Evolutionary conservation across 2,329 filamentous ascomycete species (phyloP), one percentile per base, ranked within the genome.

Genomic region (Sclerotinia trifoliorum): DNA sequence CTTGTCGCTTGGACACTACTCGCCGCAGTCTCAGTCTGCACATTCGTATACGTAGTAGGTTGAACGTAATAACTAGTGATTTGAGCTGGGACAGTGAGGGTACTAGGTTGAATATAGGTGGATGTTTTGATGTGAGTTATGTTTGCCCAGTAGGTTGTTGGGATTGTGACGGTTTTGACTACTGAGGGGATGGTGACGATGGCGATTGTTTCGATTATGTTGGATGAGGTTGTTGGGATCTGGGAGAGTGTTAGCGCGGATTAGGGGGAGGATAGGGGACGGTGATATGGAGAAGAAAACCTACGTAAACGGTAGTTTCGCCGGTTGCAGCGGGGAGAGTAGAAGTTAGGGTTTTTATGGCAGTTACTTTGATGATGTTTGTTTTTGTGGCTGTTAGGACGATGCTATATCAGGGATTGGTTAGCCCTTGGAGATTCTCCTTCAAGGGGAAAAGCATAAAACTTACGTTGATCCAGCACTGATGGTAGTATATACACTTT

Each of bases 341-440:
- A 21, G 68, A 60, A 6, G 75, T 76, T 6, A 76, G 44, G 1
- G 72, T 74, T 49, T 73, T 72, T 8, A 67, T 64, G 8, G 69
- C 79, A 68, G 83, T 81, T 44, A 83, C 69, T 71, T 82, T 78
- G 15, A 77, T 72, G 52, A 80, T 78, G 60, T 81, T 80, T n/a
- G 78, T 74, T 21, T 81, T 78, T 66, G 81, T 84, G 32, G 80
- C 77, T 0, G 81, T 80, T 62, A n/a, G 15, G 24, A 81, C 78
- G 56, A 81, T 73, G 29, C 60, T 62, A 51, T 17, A 55, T 55
- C 7, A 7, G 15, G 6, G 4, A 51, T 24, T 24, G 15, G 15
- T 62, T 11, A 62, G 60, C n/a, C 2, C 39, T 6, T 49, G 5
- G 3, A 51, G 19, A 11, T 49, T 51, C n/a, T 19, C 19, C 19